phyloP scores from a whole-genome alignment of 116 monocot genomes.

The Phalaenopsis hybrid region DNA sequence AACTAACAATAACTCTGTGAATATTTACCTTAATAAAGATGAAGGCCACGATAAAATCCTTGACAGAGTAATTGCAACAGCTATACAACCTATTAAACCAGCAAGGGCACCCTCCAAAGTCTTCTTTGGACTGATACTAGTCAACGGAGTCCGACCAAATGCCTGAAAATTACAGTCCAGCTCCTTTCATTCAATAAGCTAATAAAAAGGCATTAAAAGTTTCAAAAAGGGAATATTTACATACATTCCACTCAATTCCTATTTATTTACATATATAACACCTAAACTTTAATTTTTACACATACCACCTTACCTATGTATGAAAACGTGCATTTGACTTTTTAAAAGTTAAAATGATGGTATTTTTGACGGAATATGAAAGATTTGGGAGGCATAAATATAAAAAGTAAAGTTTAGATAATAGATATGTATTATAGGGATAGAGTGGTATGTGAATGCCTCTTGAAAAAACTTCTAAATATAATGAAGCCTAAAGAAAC shows the following conservation, averaged over 20 bases:
- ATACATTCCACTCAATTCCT: too few species aligned
- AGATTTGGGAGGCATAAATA: too few species aligned
- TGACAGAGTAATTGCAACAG: constrained; percentile 45
- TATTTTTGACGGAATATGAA: too few species aligned
- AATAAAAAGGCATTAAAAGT: not conserved
- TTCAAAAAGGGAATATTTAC: too few species aligned
- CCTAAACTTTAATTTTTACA: too few species aligned
- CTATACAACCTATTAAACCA: constrained; percentile 74
- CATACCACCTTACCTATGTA: too few species aligned
- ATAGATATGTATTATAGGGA: too few species aligned
- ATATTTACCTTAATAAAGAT: constrained; percentile 58
- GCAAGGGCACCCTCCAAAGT: constrained; percentile 87
- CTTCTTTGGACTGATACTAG: constrained; percentile 86
- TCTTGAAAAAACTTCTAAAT: not conserved
- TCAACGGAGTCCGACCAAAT: constrained; percentile 91
- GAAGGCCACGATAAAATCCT: constrained; percentile 79
- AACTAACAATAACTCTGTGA: not conserved
- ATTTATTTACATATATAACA: too few species aligned
- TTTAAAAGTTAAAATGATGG: too few species aligned
- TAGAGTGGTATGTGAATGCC: too few species aligned
- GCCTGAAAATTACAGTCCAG: constrained; percentile 40
- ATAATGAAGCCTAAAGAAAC: not conserved
- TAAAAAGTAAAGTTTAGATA: too few species aligned
- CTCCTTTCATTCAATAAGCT: not conserved
- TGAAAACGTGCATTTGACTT: too few species aligned